Evolutionary conservation across 176 grass and related monocot genomes (phyloP).

Genomic region (Lolium multiflorum): DNA sequence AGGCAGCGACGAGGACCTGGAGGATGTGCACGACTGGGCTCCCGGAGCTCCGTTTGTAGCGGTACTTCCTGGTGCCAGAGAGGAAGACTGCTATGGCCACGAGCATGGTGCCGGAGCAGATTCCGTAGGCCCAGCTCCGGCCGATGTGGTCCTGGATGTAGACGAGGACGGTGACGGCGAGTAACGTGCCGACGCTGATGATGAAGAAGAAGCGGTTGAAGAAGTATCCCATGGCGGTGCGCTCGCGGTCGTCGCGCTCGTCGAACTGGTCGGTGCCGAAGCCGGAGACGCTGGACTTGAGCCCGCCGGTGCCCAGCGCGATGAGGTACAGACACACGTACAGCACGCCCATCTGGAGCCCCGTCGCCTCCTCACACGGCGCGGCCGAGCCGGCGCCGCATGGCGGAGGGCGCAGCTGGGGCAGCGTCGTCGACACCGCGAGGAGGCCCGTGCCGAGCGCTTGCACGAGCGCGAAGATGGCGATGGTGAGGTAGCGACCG

Average conservation of each 20-base stretch:
- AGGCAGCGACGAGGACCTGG: constrained; percentile 70
- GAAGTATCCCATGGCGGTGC: constrained; percentile 24
- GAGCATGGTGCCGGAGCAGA: constrained; percentile 77
- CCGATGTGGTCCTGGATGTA: constrained; percentile 36
- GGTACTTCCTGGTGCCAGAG: constrained; percentile 67
- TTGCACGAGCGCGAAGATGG: constrained; percentile 73
- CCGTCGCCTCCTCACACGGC: neutral
- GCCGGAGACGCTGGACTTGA: constrained; percentile 28
- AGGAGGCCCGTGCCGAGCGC: constrained; percentile 73
- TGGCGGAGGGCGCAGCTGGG: constrained; percentile 68
- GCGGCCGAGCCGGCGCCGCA: constrained; percentile 23
- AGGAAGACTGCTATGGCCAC: constrained; percentile 60
- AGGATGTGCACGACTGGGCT: constrained; percentile 88
- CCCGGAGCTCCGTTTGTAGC: constrained; percentile 69
- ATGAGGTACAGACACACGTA: constrained; percentile 15
- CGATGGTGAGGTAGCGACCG: constrained; percentile 89
- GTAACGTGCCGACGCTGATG: constrained; percentile 16
- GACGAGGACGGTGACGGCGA: constrained; percentile 12
- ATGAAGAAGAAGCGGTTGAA: constrained; percentile 21
- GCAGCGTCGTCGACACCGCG: constrained; percentile 56
- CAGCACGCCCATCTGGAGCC: constrained; percentile 2
- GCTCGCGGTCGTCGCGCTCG: neutral
- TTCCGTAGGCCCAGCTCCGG: constrained; percentile 83
- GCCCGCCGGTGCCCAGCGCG: neutral
- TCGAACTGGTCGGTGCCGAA: constrained; percentile 30